Evolutionary conservation across 305 asterid genomes (phyloP), one percentile per base, ranked within the genome.

Genomic region (Fraxinus ornus): DNA sequence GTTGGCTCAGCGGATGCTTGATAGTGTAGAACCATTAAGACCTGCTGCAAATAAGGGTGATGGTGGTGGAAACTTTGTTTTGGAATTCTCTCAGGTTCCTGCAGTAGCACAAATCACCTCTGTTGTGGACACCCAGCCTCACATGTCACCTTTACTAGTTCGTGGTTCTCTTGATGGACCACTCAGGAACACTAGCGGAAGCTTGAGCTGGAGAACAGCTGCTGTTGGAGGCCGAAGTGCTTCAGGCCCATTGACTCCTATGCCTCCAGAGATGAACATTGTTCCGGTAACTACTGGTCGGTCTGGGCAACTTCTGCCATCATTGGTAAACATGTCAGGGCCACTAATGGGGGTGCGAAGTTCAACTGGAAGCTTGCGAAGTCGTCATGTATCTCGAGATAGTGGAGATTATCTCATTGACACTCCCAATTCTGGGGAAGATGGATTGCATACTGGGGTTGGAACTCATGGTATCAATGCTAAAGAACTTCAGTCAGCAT

Each of bases 151-250:
- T 83, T 89, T 97, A 83, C 91, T 97, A 79, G 99, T 97, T 77
- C 94, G 99, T 28, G 98, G 98, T 30, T 97, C 99, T 52, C 95
- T 97, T 74, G 99, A 97, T 55, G 99, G 98, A 68, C 99, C 98
- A 49, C 88, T 95, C 37, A 87, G 98, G 87, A 97, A 97, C 86
- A 87, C 99, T n/a, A 93, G 98, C 70, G 99, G 98, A 85, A 97
- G 98, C 91, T 86, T 93, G 89, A 93, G 98, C 94, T 97, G 99
- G 99, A 90, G 99, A 86, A 97, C 99, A 28, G 94, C 98, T 57
- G 97, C 89, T 37, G 98, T 94, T 80, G 99, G 98, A 64, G 98
- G 98, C 44, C 87, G 99, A 89, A 94, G 98, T 82, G 96, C 99
- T 80, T 97, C 99, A 0, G 98, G 99, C 39, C 99, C 99, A 62